Conservation (phyloP, 2,329 filamentous ascomycete genomes). For the Aspergillus sp. region DNA sequence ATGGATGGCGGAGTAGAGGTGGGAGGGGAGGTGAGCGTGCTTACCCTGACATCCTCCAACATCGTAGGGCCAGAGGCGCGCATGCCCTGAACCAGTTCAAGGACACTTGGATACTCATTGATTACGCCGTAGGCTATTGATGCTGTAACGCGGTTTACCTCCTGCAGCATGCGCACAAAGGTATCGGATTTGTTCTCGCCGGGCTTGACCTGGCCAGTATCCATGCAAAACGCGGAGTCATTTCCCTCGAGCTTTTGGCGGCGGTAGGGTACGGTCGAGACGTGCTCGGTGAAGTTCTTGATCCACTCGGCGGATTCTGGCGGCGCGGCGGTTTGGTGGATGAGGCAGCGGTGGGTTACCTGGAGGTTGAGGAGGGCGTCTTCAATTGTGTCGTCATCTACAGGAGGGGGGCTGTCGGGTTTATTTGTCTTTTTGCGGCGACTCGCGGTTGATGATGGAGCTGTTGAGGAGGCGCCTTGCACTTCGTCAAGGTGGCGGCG, state of each 20-base stretch:
- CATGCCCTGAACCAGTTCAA: conserved; percentile 63
- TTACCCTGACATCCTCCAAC: conserved; percentile 63
- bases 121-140: conserved; percentile 73
- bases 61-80: conserved; percentile 62
- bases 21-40: conserved; percentile 10
- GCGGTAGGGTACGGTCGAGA: conserved; percentile 75
- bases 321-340: conserved; percentile 68
- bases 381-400: conserved; percentile 72
- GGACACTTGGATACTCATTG: conserved; percentile 62
- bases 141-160: conserved; percentile 72
- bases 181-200: conserved; percentile 70
- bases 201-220: conserved; percentile 72
- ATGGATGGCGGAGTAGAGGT: neutral
- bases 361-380: conserved; percentile 73
- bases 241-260: conserved; percentile 53
- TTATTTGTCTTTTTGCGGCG: conserved; percentile 44
- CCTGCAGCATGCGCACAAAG: conserved; percentile 75
- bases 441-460: conserved; percentile 20
- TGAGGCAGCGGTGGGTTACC: conserved; percentile 66
- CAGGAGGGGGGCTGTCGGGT: conserved; percentile 45
- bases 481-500: conserved; percentile 52
- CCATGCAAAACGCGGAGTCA: conserved; percentile 73
- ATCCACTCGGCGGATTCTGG: conserved; percentile 75
- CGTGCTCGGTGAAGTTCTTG: conserved; percentile 74
- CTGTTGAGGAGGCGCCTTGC: conserved; percentile 27